Conservation (phyloP, 2,329 filamentous ascomycete genomes). For the Herpomyces periplanetae region DNA sequence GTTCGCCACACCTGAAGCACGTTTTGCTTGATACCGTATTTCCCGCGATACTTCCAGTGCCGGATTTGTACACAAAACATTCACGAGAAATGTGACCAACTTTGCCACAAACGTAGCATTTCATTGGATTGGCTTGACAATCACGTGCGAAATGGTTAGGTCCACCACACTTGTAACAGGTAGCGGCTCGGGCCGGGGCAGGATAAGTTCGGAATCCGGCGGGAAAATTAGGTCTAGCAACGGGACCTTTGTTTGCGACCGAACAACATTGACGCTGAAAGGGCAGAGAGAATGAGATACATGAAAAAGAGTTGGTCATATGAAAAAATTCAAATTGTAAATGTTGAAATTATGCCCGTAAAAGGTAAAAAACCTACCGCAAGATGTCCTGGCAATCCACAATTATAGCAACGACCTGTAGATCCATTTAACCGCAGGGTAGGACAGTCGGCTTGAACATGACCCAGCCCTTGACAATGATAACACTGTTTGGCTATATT, state of each 20-base stretch:
- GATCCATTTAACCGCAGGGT: conserved; percentile 57
- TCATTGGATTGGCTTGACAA: conserved; percentile 93
- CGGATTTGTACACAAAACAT: conserved; percentile 84
- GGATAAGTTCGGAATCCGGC: conserved; percentile 33
- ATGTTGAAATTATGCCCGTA: conserved; percentile 3
- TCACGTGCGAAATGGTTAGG: conserved; percentile 96
- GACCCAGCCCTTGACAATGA: conserved; percentile 88
- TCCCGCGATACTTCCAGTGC: conserved; percentile 69
- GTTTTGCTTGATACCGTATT: too few relatives aligned
- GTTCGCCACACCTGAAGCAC: conserved; percentile 86
- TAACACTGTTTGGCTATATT: conserved; percentile 76
- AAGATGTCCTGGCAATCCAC: conserved; percentile 64
- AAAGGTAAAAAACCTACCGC: conserved; percentile 17
- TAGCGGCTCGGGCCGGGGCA: conserved; percentile 20
- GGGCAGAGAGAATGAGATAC: conserved; percentile 16
- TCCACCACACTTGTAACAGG: conserved; percentile 29
- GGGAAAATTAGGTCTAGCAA: conserved; percentile 22
- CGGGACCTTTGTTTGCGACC: conserved; percentile 5
- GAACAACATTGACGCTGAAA: conserved; percentile 31
- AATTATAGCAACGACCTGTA: conserved; percentile 79
- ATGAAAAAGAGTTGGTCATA: conserved; percentile 2
- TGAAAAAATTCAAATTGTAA: conserved; percentile 1
- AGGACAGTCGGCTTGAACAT: conserved; percentile 94
- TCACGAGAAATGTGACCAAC: conserved; percentile 72
- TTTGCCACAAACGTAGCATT: conserved; percentile 90